Percentiles rank a stretch among this genome's conserved stretches.
These are phyloP conservation scores for Narthecium ossifragum DNA, from an alignment of 106 monocot species.

Conservation along the genomic window DNA sequence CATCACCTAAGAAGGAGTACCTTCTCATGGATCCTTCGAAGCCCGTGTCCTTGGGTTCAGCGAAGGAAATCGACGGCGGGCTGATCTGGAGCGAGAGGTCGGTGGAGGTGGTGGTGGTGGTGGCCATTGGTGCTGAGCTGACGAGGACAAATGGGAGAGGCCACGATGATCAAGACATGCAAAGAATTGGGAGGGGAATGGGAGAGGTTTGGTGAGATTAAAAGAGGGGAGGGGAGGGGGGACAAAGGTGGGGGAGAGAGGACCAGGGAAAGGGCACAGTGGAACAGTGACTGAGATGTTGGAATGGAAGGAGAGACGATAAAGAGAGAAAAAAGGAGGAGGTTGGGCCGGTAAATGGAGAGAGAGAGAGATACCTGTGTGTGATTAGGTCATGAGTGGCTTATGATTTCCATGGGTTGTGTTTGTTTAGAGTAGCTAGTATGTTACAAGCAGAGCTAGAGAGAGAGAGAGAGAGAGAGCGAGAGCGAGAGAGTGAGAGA, in stretches of 20 bases:
- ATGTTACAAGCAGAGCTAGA: background rate
- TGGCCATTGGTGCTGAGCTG: background rate
- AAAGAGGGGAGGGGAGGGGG: background rate
- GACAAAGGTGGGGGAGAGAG: background rate
- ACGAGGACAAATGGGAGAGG: background rate
- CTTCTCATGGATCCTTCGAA: background rate
- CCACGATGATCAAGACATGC: background rate
- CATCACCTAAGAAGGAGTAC: conserved; percentile 4
- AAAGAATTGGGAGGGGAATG: background rate
- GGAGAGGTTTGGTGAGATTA: background rate
- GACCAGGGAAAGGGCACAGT: conserved; percentile 5
- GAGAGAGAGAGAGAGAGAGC: background rate
- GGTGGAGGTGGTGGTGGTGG: conserved; percentile 11
- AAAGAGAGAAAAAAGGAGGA: background rate
- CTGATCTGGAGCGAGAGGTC: conserved; percentile 42
- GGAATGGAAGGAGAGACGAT: conserved; percentile 2
- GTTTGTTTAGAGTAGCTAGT: no score
- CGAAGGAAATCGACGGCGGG: conserved; percentile 9
- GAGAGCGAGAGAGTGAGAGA: background rate
- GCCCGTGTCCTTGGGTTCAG: background rate
- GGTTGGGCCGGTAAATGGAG: no score
- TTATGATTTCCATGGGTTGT: conserved; percentile 30
- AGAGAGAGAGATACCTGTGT: conserved; percentile 17
- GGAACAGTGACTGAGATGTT: conserved; percentile 16
- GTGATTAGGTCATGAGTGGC: conserved; percentile 60